Percentiles rank a stretch among this genome's conserved stretches.
These are phyloP conservation scores for Limnomonas spitsbergensis DNA, from an alignment of 139 green algal species.

Conservation along the genomic window DNA sequence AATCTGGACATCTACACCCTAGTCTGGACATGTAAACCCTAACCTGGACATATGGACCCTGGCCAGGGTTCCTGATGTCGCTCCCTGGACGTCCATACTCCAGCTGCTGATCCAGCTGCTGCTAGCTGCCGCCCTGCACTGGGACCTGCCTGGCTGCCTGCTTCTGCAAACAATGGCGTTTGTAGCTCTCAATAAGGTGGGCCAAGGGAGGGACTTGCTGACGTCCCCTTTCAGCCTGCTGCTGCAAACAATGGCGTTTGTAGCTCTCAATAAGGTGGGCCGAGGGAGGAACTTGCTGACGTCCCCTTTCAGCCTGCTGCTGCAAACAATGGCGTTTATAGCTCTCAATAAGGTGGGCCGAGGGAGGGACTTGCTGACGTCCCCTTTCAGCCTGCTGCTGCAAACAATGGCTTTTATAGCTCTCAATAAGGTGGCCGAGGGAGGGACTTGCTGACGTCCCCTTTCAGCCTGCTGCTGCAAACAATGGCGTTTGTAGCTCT, in stretches of 20 bases:
- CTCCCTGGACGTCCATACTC: not conserved
- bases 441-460: no score
- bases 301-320: conserved; percentile 48
- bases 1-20: no score
- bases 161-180: conserved; percentile 80
- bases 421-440: conserved; percentile 85
- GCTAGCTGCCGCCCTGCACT: conserved; percentile 16
- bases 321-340: conserved; percentile 84
- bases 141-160: conserved; percentile 48
- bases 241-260: conserved; percentile 79
- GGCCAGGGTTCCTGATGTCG: not conserved
- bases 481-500: conserved; percentile 86
- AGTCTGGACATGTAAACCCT: no score
- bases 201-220: not conserved
- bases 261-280: conserved; percentile 92
- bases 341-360: conserved; percentile 90
- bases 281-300: not conserved
- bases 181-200: conserved; percentile 92
- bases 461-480: conserved; percentile 57
- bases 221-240: conserved; percentile 50
- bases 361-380: not conserved
- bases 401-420: conserved; percentile 85
- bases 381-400: conserved; percentile 51
- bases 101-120: conserved; percentile 20
- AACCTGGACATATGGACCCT: no score